A percentile compares a stretch with the other conserved stretches of the same genome.
These are phyloP conservation scores for Penicillium canescens DNA, from an alignment of 495 filamentous ascomycete genomes.

Conservation along the genomic window DNA sequence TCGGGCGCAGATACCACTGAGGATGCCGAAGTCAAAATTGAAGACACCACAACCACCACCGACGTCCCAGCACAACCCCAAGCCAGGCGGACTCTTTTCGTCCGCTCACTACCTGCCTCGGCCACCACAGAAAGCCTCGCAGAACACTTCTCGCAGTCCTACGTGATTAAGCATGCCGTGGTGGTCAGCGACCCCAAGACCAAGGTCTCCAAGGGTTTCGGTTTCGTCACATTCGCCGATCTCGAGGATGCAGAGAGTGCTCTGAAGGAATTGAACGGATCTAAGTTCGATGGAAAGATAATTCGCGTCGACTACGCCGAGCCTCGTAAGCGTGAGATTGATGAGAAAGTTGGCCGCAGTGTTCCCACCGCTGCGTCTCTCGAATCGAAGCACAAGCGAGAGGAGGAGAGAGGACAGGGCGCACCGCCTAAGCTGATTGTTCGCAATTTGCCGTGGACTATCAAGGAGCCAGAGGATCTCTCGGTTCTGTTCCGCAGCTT, in stretches of 20 bases:
- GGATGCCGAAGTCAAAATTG: conserved; percentile 18
- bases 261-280: conserved; percentile 72
- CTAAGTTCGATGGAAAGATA: conserved; percentile 72
- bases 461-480: conserved; percentile 82
- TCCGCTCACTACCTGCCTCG: conserved; percentile 76
- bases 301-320: conserved; percentile 87
- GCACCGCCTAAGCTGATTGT: conserved; percentile 85
- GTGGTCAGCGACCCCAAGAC: conserved; percentile 79
- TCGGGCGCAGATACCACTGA: conserved; percentile 24
- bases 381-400: conserved; percentile 57
- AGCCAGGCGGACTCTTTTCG: conserved; percentile 75
- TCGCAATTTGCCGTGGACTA: conserved; percentile 93
- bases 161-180: conserved; percentile 90
- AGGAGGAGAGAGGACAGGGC: conserved; percentile 54
- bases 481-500: conserved; percentile 75
- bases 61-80: conserved; percentile 30
- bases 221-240: conserved; percentile 96
- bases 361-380: conserved; percentile 45
- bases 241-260: conserved; percentile 84
- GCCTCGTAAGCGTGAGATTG: conserved; percentile 71
- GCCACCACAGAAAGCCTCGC: conserved; percentile 82
- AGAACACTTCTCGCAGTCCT: conserved; percentile 87
- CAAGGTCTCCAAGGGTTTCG: conserved; percentile 85
- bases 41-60: conserved; percentile 22
- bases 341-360: conserved; percentile 49